Evolutionary conservation across 2,329 filamentous ascomycete genomes (phyloP), one percentile per base, ranked within the genome.

Genomic region (Penicillium sp.): DNA sequence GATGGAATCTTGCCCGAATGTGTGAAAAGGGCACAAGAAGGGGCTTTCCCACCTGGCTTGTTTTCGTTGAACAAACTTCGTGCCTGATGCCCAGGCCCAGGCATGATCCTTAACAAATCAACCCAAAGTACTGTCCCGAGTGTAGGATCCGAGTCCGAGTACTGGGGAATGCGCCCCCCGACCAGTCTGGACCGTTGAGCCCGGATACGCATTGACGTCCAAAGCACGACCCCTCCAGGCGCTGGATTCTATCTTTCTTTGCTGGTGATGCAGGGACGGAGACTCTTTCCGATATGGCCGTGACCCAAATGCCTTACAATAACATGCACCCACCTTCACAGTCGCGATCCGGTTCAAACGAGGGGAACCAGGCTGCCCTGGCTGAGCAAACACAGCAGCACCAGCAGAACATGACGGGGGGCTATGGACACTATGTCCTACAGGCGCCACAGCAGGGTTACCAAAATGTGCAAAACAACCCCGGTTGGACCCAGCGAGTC

Each of bases 401-500:
- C 40, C 27, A 27, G 27, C 27, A 31, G 27, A 56, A 51, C 13
- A 39, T 56, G n/a, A 22, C 58, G 3, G 63, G 57, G 14, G 55
- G 62, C 10, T 63, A 60, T 33, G 51, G 57, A 18, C 52, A 61
- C 3, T 65, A 61, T 49, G 61, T 55, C 14, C 37, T 63, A 18
- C 61, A 64, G 41, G 43, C 35, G 22, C 31, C 46, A 18, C 66
- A 62, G 31, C 57, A 54, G 16, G 54, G 41, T 19, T 60, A 66
- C 22, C 36, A 11, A 22, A 39, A 88, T 70, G 88, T 88, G 67
- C 88, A 84, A 16, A 87, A 87, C 73, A 79, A 86, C 58, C 78
- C 84, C 61, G 88, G 95, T 72, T 97, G 94, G 94, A 89, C 91
- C 16, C 90, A 93, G 73, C 89, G 91, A 65, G 89, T 96, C 13